Evolutionary conservation across 352 stramenopile genomes (phyloP), one percentile per base, ranked within the genome.

Genomic region (Pythium monospermum): DNA sequence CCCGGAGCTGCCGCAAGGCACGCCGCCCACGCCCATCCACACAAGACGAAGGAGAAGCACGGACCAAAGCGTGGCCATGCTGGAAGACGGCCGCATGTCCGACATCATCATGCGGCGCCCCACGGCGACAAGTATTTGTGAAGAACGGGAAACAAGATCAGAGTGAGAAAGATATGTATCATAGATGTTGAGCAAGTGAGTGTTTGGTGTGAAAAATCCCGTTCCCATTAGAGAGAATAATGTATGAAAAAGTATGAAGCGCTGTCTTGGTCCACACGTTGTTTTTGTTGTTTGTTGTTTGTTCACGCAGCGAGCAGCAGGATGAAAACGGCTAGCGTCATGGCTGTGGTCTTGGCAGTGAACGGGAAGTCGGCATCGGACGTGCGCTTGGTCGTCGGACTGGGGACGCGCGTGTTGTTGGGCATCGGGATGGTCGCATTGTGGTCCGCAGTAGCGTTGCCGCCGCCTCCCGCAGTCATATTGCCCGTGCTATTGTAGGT

Each of bases 41-140:
- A 49, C 45, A 3, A 35, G 46, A 13, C 44, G 57, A 25, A 27
- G 57, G 40, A 43, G 30, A 5, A 66, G 57, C 51, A 66, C 57
- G 4, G 49, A 65, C 37, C 37, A 44, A 8, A 61, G 53, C 27
- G 16, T 66, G 16, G 57, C 57, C 10, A 66, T 66, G 31, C 57
- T 66, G 2, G 57, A 66, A 23, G 50, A 60, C 22, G 57, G 46
- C 1, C 51, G 50, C 2, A 6, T 15, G 25, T 60, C 57, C n/a
- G 57, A 60, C 8, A 18, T 35, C 10, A 18, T 10, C 26, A 16
- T 39, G 15, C 33, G 25, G 38, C 46, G 35, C 11, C 48, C 50
- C 3, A 44, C 48, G 10, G 33, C 39, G 19, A 22, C 42, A 13
- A 30, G 22, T 3, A 54, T 58, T 36, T 33, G 18, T 4, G 48